Conservation (phyloP, 2,329 filamentous ascomycete genomes). For the Fusarium sp. region DNA sequence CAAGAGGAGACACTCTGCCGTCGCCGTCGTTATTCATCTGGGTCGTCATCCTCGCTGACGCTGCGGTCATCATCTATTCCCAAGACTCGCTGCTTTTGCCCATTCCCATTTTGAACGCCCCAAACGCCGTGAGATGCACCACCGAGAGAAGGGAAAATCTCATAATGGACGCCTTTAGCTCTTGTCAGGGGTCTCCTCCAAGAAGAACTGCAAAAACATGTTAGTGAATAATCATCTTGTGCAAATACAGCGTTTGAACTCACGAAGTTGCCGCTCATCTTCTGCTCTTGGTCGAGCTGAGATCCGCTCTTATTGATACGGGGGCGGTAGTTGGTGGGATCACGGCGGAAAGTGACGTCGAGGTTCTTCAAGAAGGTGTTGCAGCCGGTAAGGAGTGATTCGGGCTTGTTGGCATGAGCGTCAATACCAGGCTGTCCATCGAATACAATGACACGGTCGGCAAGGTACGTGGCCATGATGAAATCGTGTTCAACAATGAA, state of each 20-base stretch:
- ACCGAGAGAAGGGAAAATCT: slow-evolving; percentile 47
- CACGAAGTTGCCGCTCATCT: slow-evolving; percentile 90
- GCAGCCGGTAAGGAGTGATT: slow-evolving; percentile 94
- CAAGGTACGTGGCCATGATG: slow-evolving; percentile 84
- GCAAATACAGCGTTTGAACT: slow-evolving; percentile 51
- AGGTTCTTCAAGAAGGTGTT: slow-evolving; percentile 97
- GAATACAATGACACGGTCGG: slow-evolving; percentile 98
- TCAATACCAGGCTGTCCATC: slow-evolving; percentile 92
- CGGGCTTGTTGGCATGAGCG: slow-evolving; percentile 86
- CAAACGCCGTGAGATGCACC: slow-evolving; percentile 57
- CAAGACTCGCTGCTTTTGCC: slow-evolving; percentile 45
- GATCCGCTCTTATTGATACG: slow-evolving; percentile 98
- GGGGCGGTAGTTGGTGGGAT: slow-evolving; percentile 94
- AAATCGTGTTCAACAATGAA: slow-evolving; percentile 99
- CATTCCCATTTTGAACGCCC: slow-evolving; percentile 60
- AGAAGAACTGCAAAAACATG: slow-evolving; percentile 78
- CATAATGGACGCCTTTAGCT: slow-evolving; percentile 59
- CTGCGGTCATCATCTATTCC: slow-evolving; percentile 59
- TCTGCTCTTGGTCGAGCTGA: slow-evolving; percentile 98
- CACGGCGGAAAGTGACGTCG: slow-evolving; percentile 97
- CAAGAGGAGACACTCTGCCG: slow-evolving; percentile 74
- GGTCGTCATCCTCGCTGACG: slow-evolving; percentile 72
- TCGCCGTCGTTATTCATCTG: slow-evolving; percentile 69
- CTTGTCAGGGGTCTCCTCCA: slow-evolving; percentile 76
- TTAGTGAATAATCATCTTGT: slow-evolving; percentile 18